Base-by-base conservation (phyloP, 768 basidiomycete genomes). In the Lentinus tigrinus region DNA sequence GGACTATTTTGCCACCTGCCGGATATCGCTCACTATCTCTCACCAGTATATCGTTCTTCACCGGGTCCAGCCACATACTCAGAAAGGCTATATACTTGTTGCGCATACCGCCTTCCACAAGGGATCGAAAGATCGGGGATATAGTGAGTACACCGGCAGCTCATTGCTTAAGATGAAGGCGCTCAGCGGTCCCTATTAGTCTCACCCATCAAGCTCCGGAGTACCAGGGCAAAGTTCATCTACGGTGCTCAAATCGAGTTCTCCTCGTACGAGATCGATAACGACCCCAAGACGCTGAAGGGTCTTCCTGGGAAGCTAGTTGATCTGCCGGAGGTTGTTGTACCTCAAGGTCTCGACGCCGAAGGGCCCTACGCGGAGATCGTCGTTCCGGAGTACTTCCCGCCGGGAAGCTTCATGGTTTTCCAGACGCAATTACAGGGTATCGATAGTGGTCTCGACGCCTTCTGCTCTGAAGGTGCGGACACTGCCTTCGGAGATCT, bases 381-480 rank as follows among this genome's bases (percentile, higher is more conserved):
- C 58, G 66, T 81, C 19, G 84, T 97, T 1, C 97, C 97, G 0
- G 88, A 94, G 37, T 76, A 78, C 65, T 99, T 98, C 74, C 95
- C 95, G n/a, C 95, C 96, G 0, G 96, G 96, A 10, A 93, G 91
- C 58, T 84, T 98, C 67, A 87, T 98, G 89, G 65, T 99, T 19
- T 98, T 98, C 67, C 85, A 88, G 68, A 97, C 95, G 0, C 85
- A 90, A 63, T 78, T 92, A 49, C 83, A 92, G 64, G 85, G 87
- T 23, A 74, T 89, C 55, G 90, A 93, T 57, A 61, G 80, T 2
- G 73, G 79, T 0, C 78, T 98, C 3, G 96, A 97, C 60, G 69
- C 70, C 2, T 85, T 90, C 65, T 96, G 93, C 71, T 74, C 78
- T 6, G 78, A 82, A 11, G 88, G 84, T 7, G 91, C 86, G 0